Evolutionary conservation across 306 rosid species (phyloP).

Genomic region (Styphnolobium japonicum): DNA sequence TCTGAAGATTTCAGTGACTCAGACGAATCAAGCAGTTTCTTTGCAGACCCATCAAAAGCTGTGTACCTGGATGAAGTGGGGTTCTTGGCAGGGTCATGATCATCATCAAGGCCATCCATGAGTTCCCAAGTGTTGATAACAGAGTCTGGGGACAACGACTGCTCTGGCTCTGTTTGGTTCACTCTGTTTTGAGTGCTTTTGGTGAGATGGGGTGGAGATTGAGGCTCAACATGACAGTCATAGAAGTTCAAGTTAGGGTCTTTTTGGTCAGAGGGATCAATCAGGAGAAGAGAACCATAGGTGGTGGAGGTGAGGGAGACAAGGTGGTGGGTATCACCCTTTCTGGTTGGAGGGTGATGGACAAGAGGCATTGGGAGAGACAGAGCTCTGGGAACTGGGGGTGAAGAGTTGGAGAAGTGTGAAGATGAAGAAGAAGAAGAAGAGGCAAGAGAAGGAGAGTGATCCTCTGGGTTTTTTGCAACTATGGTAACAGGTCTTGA

Average conservation of each 20-base stretch:
- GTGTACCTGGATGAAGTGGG: slow-evolving; percentile 22
- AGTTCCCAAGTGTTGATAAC: slow-evolving; percentile 70
- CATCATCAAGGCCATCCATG: slow-evolving; percentile 40
- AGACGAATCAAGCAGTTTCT: slow-evolving; percentile 11
- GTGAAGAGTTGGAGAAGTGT: no score
- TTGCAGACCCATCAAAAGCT: slow-evolving; percentile 14
- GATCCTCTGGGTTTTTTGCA: slow-evolving; percentile 5
- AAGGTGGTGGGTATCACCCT: no score
- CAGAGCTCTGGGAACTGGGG: no score
- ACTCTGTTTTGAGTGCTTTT: background rate
- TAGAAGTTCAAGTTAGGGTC: background rate
- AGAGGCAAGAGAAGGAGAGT: background rate
- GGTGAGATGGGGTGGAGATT: background rate
- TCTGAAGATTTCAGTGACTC: slow-evolving; percentile 16
- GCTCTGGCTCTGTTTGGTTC: background rate
- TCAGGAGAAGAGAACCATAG: no score
- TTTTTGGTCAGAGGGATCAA: no score
- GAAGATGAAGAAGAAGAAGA: slow-evolving; percentile 12
- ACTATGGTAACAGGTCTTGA: slow-evolving; percentile 37
- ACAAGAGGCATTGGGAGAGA: no score
- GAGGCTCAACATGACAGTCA: background rate
- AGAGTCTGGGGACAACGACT: slow-evolving; percentile 47
- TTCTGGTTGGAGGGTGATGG: no score
- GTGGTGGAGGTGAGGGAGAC: no score
- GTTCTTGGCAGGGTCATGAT: background rate